These are phyloP conservation scores for Podaxis sp. DNA, from an alignment of 768 basidiomycete genomes.

Conservation along the genomic window DNA sequence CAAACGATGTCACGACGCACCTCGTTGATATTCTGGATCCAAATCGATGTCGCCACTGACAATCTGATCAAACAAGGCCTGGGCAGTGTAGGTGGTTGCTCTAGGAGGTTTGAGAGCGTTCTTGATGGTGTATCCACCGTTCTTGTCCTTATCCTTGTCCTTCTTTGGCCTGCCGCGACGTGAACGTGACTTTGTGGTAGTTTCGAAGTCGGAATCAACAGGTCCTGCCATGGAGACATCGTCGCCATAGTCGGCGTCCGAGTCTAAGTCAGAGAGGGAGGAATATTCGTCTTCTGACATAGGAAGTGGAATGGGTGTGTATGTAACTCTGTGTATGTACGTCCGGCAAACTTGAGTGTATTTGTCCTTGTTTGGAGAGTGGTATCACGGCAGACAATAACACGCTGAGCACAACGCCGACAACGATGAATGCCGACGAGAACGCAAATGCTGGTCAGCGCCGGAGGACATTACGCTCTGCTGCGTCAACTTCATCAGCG, in stretches of 20 bases:
- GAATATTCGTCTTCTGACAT: conserved; percentile 7
- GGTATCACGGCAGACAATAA: neutral
- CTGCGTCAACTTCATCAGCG: neutral
- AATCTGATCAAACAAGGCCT: conserved; percentile 67
- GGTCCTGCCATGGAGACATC: neutral
- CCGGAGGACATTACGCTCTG: too few relatives aligned
- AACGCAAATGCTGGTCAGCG: neutral
- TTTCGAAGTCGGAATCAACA: neutral
- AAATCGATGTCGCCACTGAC: conserved; percentile 62
- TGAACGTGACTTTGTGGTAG: neutral
- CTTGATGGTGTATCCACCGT: conserved; percentile 30
- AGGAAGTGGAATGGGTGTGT: neutral
- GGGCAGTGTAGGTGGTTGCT: conserved; percentile 64
- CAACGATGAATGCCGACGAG: neutral
- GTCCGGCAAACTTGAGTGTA: too few relatives aligned
- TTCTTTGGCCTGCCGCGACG: neutral
- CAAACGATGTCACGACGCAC: conserved; percentile 31
- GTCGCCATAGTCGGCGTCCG: neutral
- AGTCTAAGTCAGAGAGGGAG: neutral
- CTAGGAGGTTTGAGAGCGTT: conserved; percentile 56
- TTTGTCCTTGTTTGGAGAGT: neutral
- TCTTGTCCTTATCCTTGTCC: conserved; percentile 25
- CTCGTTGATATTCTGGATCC: conserved; percentile 80
- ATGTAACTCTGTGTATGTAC: too few relatives aligned
- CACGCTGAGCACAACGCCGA: too few relatives aligned